Conservation (phyloP, 2,329 filamentous ascomycete genomes). For the Claviceps purpurea region DNA sequence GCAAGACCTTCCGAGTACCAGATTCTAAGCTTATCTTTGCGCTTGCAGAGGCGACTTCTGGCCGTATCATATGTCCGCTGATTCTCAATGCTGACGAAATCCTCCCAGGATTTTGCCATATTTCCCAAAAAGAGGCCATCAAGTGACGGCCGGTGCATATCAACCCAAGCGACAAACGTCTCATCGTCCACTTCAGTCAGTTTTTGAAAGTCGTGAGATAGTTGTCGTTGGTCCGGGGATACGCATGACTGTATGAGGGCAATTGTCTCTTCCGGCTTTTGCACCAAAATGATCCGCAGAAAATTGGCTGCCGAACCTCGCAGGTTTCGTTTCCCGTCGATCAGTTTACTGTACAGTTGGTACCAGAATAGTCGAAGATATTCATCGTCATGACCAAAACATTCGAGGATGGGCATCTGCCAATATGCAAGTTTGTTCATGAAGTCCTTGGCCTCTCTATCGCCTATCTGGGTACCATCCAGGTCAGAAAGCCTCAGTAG, state of each 20-base stretch:
- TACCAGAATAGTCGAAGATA: constrained; percentile 83
- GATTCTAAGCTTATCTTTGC: constrained; percentile 67
- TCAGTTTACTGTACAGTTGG: constrained; percentile 77
- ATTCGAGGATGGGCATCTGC: constrained; percentile 79
- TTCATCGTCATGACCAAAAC: constrained; percentile 65
- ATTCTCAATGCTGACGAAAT: constrained; percentile 76
- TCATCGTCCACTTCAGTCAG: constrained; percentile 82
- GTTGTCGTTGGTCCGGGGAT: constrained; percentile 53
- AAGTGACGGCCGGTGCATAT: constrained; percentile 63
- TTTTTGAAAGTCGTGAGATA: constrained; percentile 68
- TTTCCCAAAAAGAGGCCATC: constrained; percentile 72
- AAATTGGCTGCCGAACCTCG: constrained; percentile 68
- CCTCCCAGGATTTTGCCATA: constrained; percentile 74
- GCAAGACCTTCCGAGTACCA: constrained; percentile 62
- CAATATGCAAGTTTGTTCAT: constrained; percentile 85
- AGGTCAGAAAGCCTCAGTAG: constrained; percentile 74
- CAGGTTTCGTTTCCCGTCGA: constrained; percentile 54
- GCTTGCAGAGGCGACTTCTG: constrained; percentile 53
- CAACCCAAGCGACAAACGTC: constrained; percentile 77
- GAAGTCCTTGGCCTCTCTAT: constrained; percentile 53
- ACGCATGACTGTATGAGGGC: constrained; percentile 60
- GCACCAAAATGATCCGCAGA: constrained; percentile 84
- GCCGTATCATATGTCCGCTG: constrained; percentile 63
- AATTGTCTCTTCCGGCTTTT: constrained; percentile 75
- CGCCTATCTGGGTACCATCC: constrained; percentile 47